These are phyloP conservation scores for Mycena alexandri DNA, from an alignment of 768 basidiomycete genomes.

Conservation along the genomic window DNA sequence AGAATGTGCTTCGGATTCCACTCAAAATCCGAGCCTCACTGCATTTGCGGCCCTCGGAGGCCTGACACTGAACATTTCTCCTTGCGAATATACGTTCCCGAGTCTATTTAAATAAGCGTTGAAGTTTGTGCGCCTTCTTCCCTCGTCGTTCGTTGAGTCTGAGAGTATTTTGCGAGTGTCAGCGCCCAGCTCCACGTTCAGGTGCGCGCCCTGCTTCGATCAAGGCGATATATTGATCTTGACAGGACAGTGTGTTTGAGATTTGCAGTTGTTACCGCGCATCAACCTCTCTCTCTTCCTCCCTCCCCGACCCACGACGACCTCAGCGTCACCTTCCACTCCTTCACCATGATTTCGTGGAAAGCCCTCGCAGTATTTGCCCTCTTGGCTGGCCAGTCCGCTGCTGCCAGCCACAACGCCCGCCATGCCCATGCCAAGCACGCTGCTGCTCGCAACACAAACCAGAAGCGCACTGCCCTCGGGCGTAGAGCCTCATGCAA, in stretches of 20 bases:
- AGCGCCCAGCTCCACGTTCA: background rate
- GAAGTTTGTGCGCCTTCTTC: background rate
- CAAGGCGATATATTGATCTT: conserved; percentile 9
- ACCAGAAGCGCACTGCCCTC: conserved; percentile 1
- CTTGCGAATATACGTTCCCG: too few relatives aligned
- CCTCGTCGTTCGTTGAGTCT: conserved; percentile 3
- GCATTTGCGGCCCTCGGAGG: too few relatives aligned
- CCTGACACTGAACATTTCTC: too few relatives aligned
- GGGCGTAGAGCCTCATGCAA: conserved; percentile 25
- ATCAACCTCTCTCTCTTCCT: background rate
- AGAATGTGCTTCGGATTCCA: too few relatives aligned
- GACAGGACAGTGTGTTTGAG: background rate
- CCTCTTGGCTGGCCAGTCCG: conserved; percentile 23
- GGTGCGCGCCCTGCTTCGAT: background rate
- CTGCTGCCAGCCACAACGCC: conserved; percentile 7
- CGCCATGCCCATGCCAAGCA: conserved; percentile 19
- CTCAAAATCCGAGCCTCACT: too few relatives aligned
- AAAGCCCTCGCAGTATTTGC: conserved; percentile 32
- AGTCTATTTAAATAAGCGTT: too few relatives aligned
- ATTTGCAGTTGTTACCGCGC: background rate
- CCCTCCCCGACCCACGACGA: conserved; percentile 14
- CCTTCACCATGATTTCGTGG: conserved; percentile 35
- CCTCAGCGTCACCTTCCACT: conserved; percentile 35
- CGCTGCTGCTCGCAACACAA: background rate
- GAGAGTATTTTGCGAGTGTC: too few relatives aligned